Evolutionary conservation across 2,329 filamentous ascomycete species (phyloP).

Genomic region (Chaetomiaceae sp.): DNA sequence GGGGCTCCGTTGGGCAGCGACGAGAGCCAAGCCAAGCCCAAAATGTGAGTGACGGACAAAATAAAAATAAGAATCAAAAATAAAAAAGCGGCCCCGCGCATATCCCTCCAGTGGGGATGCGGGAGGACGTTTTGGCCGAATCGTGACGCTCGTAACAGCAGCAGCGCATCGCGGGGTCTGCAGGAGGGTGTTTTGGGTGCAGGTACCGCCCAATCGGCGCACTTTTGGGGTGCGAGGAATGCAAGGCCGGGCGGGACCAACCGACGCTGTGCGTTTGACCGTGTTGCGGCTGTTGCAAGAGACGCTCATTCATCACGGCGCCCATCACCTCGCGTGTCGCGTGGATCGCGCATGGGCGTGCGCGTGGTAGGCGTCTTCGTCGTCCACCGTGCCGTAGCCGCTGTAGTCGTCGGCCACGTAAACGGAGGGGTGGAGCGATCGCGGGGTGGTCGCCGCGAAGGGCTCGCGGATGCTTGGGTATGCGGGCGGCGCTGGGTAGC

Average conservation of each 20-base stretch:
- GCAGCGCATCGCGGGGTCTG: constrained; percentile 11
- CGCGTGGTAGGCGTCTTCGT: constrained; percentile 21
- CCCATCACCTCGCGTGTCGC: constrained; percentile 16
- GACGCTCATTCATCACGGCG: no score
- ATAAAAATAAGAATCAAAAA: constrained; percentile 4
- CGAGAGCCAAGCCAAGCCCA: no score
- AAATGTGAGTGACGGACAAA: no score
- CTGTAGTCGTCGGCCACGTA: constrained; percentile 19
- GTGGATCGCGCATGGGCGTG: constrained; percentile 13
- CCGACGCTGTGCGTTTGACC: constrained; percentile 8
- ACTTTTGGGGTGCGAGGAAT: constrained; percentile 10
- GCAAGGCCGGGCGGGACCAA: constrained; percentile 14
- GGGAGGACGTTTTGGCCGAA: not conserved
- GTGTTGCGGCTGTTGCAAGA: not conserved
- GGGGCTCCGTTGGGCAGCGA: constrained; percentile 11
- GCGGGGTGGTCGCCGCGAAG: constrained; percentile 15
- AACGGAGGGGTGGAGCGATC: constrained; percentile 23
- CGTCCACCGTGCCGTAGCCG: constrained; percentile 14
- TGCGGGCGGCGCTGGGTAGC: constrained; percentile 10
- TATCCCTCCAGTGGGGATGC: not conserved
- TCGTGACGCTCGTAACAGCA: not conserved
- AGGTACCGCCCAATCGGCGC: constrained; percentile 19
- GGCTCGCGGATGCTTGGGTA: constrained; percentile 21
- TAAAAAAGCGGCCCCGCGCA: constrained; percentile 1
- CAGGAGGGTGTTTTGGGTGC: constrained; percentile 2